Evolutionary conservation across 495 filamentous ascomycete species (phyloP), one percentile per base, ranked within the genome.

Genomic region (Penicillium manginii): DNA sequence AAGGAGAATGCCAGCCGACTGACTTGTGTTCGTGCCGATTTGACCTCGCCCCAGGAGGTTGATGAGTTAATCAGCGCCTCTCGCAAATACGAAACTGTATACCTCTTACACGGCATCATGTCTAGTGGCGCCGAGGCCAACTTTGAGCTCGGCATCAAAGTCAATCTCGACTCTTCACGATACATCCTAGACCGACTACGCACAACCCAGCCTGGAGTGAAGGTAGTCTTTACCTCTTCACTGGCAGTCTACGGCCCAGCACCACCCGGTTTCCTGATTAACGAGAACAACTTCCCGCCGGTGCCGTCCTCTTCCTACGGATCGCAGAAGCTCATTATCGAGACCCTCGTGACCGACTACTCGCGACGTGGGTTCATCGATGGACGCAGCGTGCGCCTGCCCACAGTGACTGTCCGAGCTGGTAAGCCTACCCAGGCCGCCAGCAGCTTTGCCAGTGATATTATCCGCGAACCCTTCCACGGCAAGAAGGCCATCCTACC

Each of bases 61-160:
- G 78, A 85, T 31, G 63, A 88, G 26, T 65, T 89, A 18, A 72
- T 78, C 54, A 68, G 64, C 19, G 50, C 57, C 18, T 61, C 68
- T 31, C 66, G 67, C 15, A 82, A 75, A 33, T 81, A 87, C 14
- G 78, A 84, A 60, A 87, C 85, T 15, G 78, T 90, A 63, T 93
- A 89, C 76, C 69, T 92, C 53, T 85, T 96, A 63, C 91, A 96
- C 72, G 91, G 91, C 47, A 91, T 96, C 73, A 93, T 93, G 91
- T 91, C 88, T 35, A 83, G 85, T 19, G 88, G 87, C 46, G 80
- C 86, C 17, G 91, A 96, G 68, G 85, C 85, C 22, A 81, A 93
- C 68, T 86, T 90, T 64, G 88, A 91, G 46, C 78, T 90, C 14
- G 90, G 88, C 3, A 79, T 91, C 52, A 70, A 71, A 40, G 89